Evolutionary conservation across 768 basidiomycete species (phyloP), one percentile per base, ranked within the genome.

Genomic region (Suillus subluteus): DNA sequence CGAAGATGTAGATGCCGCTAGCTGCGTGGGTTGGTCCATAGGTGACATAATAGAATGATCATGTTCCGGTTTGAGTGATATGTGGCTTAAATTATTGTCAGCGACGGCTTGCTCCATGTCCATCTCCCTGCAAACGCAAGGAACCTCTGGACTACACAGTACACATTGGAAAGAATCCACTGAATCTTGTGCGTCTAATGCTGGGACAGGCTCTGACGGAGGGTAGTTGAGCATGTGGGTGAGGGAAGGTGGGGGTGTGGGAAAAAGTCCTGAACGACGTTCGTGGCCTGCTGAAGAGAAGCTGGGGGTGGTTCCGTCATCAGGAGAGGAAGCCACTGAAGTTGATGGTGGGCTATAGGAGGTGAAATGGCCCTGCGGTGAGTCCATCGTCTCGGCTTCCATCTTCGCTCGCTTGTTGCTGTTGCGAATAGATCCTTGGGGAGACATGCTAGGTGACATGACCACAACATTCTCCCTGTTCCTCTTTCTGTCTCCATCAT

Each of bases 51-150:
- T 72, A 26, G 66, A 70, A 13, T 65, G 67, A 26, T 71, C 68
- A 13, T 63, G 65, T 58, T 56, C 73, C 46, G 67, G 62, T 52
- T 69, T 15, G 54, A 68, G 65, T 61, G 58, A 61, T 18, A 30
- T 41, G n/a, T 64, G 71, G 32, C 66, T 68, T 18, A 66, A 61
- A 21, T 62, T 38, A 64, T 63, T 56, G 43, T 70, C 64, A 35
- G 74, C 76, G 15, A 76, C 73, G 37, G 79, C 78, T 62, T 86
- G 82, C 67, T 87, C 85, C 48, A 83, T 71, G 48, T 84, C 83
- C 54, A 90, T 80, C 74, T 92, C 91, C 64, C 87, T 86, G 76
- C 94, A 96, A 52, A 95, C 85, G 73, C 95, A 96, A 48, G 88
- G 85, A 18, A 84, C 84, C 66, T 83, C 83, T 54, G 88, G 87